phyloP scores from a whole-genome alignment of 164 flowering plant species.

The Nymphaea colorata region DNA sequence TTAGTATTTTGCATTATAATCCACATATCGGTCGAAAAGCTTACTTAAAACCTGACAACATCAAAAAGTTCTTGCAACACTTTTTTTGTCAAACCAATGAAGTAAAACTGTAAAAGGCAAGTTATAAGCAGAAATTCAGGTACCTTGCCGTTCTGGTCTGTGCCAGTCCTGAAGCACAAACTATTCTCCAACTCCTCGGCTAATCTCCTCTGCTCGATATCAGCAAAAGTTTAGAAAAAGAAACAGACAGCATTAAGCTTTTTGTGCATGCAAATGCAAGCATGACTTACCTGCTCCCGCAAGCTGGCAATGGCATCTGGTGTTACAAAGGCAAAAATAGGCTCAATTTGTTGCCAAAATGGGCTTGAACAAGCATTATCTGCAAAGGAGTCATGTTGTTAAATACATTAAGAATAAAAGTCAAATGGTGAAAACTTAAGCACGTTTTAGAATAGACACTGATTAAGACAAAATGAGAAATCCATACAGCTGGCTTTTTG shows the following conservation, averaged over 20 bases:
- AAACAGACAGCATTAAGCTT: background rate
- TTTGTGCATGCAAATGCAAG: background rate
- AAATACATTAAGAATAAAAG: no score
- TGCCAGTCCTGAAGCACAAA: constrained; percentile 12
- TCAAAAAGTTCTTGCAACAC: no score
- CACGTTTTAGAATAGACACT: no score
- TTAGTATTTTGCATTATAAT: no score
- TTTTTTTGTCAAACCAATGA: no score
- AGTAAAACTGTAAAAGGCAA: background rate
- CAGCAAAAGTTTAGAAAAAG: background rate
- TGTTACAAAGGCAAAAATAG: constrained; percentile 34
- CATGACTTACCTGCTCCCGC: constrained; percentile 43
- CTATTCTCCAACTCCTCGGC: constrained; percentile 25
- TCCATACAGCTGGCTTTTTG: constrained; percentile 31
- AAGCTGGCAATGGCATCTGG: constrained; percentile 39
- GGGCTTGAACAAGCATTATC: constrained; percentile 46
- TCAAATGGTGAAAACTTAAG: no score
- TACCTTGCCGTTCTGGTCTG: constrained; percentile 23
- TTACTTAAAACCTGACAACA: no score
- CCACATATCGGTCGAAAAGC: no score
- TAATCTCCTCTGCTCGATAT: constrained; percentile 12
- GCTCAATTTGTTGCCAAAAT: constrained; percentile 76
- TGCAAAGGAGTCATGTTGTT: constrained; percentile 10
- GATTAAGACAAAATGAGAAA: no score
- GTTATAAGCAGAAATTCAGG: background rate